These are phyloP conservation scores for Fusarium cyanostomum DNA, from an alignment of 2,329 filamentous ascomycete species.

Conservation along the genomic window DNA sequence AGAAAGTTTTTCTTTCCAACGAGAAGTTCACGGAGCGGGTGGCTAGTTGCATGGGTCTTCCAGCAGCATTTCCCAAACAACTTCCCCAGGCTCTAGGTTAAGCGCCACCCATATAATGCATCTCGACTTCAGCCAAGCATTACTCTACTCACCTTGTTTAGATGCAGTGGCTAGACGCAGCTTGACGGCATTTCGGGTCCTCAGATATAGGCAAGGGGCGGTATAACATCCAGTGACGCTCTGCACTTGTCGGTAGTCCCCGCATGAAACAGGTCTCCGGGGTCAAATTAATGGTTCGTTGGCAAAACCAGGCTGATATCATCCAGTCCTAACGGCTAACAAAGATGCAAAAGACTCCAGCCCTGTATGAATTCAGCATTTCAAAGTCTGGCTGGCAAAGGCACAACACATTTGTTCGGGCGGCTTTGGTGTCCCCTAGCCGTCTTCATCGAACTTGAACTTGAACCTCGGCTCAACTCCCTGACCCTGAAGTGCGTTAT, in stretches of 20 bases:
- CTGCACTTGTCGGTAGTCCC: slow-evolving; percentile 14
- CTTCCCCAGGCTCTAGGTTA: not conserved
- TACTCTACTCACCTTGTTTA: slow-evolving; percentile 1
- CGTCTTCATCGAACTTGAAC: not conserved
- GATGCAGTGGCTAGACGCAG: slow-evolving; percentile 3
- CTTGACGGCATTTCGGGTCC: slow-evolving; percentile 11
- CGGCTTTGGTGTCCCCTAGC: not conserved
- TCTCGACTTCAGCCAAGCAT: not conserved
- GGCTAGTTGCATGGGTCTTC: not conserved
- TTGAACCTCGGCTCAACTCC: too few relatives aligned
- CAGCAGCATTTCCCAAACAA: not conserved
- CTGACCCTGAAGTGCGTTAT: not conserved
- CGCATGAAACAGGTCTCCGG: slow-evolving; percentile 32
- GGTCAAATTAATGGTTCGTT: slow-evolving; percentile 26
- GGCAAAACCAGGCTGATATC: slow-evolving; percentile 2
- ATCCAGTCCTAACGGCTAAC: slow-evolving; percentile 23
- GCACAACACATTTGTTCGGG: not conserved
- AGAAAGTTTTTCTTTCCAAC: slow-evolving; percentile 1
- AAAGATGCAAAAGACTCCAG: slow-evolving; percentile 11
- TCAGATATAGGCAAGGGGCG: slow-evolving; percentile 16
- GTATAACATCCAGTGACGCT: slow-evolving; percentile 15
- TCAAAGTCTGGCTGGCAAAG: not conserved
- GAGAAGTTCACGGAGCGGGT: slow-evolving; percentile 3
- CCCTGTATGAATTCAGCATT: not conserved
- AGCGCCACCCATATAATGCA: not conserved